Conservation (phyloP, 805 yeast genomes). For the Cyberlindnera lachancei region DNA sequence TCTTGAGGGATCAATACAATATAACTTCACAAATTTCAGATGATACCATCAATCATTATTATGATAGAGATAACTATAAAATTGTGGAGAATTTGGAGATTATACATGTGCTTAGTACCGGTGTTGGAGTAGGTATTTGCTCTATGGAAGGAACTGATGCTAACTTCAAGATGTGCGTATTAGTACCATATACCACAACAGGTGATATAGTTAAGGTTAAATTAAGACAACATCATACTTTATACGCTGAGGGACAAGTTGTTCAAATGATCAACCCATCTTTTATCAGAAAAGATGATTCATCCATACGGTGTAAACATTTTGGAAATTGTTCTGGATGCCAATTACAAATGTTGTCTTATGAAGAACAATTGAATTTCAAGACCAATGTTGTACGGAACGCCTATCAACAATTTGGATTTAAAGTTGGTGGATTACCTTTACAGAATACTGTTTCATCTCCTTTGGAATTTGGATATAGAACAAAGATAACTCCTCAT, state of each 20-base stretch:
- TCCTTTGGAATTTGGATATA: constrained; percentile 65
- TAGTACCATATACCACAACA: constrained; percentile 78
- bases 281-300: constrained; percentile 41
- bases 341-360: constrained; percentile 75
- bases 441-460: constrained; percentile 67
- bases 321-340: constrained; percentile 92
- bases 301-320: constrained; percentile 54
- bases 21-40: constrained; percentile 1
- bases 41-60: constrained; percentile 5
- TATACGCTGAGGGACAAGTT: constrained; percentile 67
- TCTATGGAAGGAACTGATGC: constrained; percentile 1
- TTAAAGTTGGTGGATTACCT: constrained; percentile 32
- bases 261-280: constrained; percentile 40
- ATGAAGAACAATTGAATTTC: constrained; percentile 60
- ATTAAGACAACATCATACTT: constrained; percentile 67
- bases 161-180: constrained; percentile 44
- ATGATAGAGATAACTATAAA: constrained; percentile 3
- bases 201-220: constrained; percentile 70
- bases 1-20: constrained; percentile 1
- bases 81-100: constrained; percentile 28
- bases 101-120: constrained; percentile 46
- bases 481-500: constrained; percentile 94
- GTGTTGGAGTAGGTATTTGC: constrained; percentile 51
- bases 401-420: constrained; percentile 75
- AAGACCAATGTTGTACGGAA: constrained; percentile 67